phyloP scores from a whole-genome alignment of 805 yeast genomes.

The Tetrapisispora fleetii region DNA sequence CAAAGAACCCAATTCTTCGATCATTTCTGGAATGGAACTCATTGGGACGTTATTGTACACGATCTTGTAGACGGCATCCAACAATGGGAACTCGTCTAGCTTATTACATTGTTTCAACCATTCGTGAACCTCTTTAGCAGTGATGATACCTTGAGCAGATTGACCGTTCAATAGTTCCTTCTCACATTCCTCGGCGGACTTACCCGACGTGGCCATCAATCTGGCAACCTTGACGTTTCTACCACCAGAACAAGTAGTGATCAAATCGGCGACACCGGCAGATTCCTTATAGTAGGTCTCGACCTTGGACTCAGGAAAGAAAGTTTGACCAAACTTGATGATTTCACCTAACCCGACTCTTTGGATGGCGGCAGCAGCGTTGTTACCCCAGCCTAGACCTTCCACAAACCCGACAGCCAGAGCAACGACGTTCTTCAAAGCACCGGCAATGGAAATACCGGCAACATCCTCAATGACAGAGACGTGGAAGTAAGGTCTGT shows the following conservation, averaged over 20 bases:
- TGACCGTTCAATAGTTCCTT: conserved; percentile 84
- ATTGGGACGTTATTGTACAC: conserved; percentile 67
- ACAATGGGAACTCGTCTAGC: conserved; percentile 61
- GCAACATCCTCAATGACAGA: conserved; percentile 86
- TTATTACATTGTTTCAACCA: conserved; percentile 44
- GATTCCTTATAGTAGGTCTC: conserved; percentile 86
- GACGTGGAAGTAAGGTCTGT: conserved; percentile 97
- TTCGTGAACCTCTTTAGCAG: conserved; percentile 85
- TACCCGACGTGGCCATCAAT: conserved; percentile 72
- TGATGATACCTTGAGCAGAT: conserved; percentile 90
- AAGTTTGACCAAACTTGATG: conserved; percentile 71
- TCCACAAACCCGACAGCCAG: conserved; percentile 95
- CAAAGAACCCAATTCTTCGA: conserved; percentile 36
- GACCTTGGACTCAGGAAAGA: conserved; percentile 65
- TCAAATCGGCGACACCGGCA: conserved; percentile 97
- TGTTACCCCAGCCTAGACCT: conserved; percentile 98
- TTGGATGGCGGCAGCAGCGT: conserved; percentile 96
- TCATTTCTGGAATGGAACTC: conserved; percentile 61
- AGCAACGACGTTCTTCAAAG: conserved; percentile 92
- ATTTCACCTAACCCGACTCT: conserved; percentile 89
- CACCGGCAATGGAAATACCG: conserved; percentile 95
- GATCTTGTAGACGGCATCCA: conserved; percentile 64
- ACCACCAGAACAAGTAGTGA: conserved; percentile 97
- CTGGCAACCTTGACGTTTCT: conserved; percentile 89
- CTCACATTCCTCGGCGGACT: conserved; percentile 73